Conservation (phyloP, 2,329 filamentous ascomycete genomes). For the Venturia asperata region DNA sequence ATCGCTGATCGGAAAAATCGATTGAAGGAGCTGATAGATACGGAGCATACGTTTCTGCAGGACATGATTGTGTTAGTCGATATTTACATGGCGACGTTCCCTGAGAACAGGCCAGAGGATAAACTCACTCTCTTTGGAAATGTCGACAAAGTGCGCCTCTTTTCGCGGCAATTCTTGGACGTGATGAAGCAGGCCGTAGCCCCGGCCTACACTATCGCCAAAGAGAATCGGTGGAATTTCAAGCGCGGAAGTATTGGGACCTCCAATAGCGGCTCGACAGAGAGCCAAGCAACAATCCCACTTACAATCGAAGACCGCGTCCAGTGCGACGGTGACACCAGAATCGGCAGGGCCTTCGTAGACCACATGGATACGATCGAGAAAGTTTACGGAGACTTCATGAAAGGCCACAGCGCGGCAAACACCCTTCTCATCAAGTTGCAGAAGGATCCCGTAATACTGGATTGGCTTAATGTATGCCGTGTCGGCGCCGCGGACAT, state of each 20-base stretch:
- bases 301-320: slow-evolving; percentile 36
- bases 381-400: slow-evolving; percentile 56
- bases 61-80: slow-evolving; percentile 98
- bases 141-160: slow-evolving; percentile 79
- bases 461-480: slow-evolving; percentile 86
- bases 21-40: slow-evolving; percentile 87
- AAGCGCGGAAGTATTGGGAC: slow-evolving; percentile 45
- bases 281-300: slow-evolving; percentile 26
- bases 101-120: slow-evolving; percentile 63
- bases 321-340: slow-evolving; percentile 46
- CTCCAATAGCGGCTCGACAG: slow-evolving; percentile 33
- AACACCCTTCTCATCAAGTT: slow-evolving; percentile 52
- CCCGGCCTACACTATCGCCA: slow-evolving; percentile 67
- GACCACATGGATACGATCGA: slow-evolving; percentile 53
- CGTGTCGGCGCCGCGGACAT: slow-evolving; percentile 87
- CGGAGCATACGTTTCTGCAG: slow-evolving; percentile 80
- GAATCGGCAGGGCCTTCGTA: slow-evolving; percentile 53
- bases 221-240: slow-evolving; percentile 46
- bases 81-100: slow-evolving; percentile 90
- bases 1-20: slow-evolving; percentile 67
- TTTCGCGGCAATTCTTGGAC: slow-evolving; percentile 72
- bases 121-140: slow-evolving; percentile 90
- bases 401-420: slow-evolving; percentile 58
- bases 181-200: slow-evolving; percentile 73
- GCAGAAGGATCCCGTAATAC: slow-evolving; percentile 53